A percentile compares a stretch with the other conserved stretches of the same genome.
These are phyloP conservation scores for Barnettozyma salicaria DNA, from an alignment of 805 yeast species.

Conservation along the genomic window DNA sequence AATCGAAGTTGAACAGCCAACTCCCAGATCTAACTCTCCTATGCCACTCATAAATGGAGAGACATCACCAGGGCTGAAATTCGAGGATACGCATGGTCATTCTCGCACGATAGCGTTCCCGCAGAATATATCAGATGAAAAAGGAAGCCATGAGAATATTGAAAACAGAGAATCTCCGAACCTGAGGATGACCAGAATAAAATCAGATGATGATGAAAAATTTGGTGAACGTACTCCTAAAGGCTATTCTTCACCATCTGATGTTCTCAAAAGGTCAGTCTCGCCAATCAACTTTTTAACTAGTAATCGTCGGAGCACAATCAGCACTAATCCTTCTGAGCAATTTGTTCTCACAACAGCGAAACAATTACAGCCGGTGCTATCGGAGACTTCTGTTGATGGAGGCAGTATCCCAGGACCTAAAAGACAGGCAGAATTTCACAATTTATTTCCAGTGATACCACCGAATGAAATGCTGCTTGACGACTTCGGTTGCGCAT, in stretches of 20 bases:
- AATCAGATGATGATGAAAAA: neutral
- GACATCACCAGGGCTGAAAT: neutral
- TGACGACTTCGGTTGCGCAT: slow-evolving; percentile 87
- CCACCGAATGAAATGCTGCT: slow-evolving; percentile 64
- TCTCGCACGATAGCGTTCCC: neutral
- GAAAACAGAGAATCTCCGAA: no score
- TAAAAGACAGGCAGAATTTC: slow-evolving; percentile 71
- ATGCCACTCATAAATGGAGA: neutral
- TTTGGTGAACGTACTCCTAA: no score
- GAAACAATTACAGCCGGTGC: slow-evolving; percentile 1
- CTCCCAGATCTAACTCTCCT: neutral
- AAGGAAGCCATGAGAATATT: no score
- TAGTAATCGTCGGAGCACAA: neutral
- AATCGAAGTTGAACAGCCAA: neutral
- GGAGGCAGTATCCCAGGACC: slow-evolving; percentile 16
- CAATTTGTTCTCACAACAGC: neutral
- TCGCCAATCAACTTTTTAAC: neutral
- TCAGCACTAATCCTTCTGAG: neutral
- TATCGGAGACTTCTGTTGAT: neutral
- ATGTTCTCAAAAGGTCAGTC: neutral
- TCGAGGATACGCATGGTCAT: neutral
- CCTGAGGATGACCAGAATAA: no score
- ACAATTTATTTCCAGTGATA: slow-evolving; percentile 60
- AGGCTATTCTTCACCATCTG: neutral
- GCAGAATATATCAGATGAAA: neutral